Conservation (phyloP, 257 asterid species). For the Nicotiana obtusifolia region DNA sequence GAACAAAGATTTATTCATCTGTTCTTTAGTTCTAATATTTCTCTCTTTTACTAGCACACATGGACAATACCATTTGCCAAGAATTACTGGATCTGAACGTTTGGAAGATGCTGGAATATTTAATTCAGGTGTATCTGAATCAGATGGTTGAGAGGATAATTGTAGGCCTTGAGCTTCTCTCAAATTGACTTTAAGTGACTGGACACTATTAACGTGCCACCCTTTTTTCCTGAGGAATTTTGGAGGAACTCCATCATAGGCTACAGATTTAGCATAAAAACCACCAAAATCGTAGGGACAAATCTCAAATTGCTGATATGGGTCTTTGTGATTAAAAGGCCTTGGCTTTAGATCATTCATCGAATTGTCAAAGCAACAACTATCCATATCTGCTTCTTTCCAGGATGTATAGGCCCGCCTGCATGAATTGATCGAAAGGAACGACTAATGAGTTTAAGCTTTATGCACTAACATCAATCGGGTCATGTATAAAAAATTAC, state of each 20-base stretch:
- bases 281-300: conserved; percentile 47
- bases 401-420: conserved; percentile 66
- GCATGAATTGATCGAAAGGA: neutral
- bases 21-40: conserved; percentile 21
- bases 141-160: conserved; percentile 11
- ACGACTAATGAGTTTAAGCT: neutral
- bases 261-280: conserved; percentile 60
- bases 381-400: conserved; percentile 37
- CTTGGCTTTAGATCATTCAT: conserved; percentile 27
- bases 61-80: conserved; percentile 75
- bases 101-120: conserved; percentile 35
- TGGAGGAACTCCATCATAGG: conserved; percentile 71
- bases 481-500: neutral
- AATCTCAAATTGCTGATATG: conserved; percentile 68
- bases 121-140: conserved; percentile 36
- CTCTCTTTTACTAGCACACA: conserved; percentile 53
- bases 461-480: neutral
- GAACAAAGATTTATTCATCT: conserved; percentile 44
- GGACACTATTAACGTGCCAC: conserved; percentile 47
- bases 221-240: conserved; percentile 56
- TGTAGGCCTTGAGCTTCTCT: conserved; percentile 48
- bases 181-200: conserved; percentile 33
- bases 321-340: conserved; percentile 58
- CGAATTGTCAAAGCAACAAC: conserved; percentile 45
- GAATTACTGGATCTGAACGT: conserved; percentile 45